Evolutionary conservation across 768 basidiomycete genomes (phyloP).

Genomic region (Xerocomellus amylosporus): DNA sequence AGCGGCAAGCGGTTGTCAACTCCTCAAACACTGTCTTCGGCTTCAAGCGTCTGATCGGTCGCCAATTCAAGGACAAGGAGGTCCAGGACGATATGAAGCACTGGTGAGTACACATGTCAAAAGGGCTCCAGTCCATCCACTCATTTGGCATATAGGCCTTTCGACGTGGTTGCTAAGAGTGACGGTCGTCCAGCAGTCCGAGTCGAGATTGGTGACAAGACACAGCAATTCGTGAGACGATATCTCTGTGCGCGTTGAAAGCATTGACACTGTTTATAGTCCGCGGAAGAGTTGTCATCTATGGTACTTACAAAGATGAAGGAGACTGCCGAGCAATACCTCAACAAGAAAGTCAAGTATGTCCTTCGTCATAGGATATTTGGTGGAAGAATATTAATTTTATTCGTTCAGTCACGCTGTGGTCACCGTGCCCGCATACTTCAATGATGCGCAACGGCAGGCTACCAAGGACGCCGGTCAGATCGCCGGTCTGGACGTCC

Average conservation of each 20-base stretch:
- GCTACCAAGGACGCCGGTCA: constrained; percentile 98
- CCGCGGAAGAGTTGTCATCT: constrained; percentile 80
- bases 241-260: not conserved
- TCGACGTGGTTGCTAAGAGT: constrained; percentile 66
- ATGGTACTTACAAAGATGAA: constrained; percentile 92
- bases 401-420: constrained; percentile 64
- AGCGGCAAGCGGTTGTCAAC: constrained; percentile 97
- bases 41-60: constrained; percentile 93
- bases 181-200: constrained; percentile 79
- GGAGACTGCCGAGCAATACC: constrained; percentile 90
- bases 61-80: constrained; percentile 89
- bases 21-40: constrained; percentile 90
- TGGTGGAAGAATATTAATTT: not conserved
- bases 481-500: constrained; percentile 95
- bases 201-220: constrained; percentile 85
- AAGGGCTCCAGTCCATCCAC: not conserved
- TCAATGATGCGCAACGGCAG: constrained; percentile 99
- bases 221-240: constrained; percentile 69
- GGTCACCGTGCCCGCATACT: constrained; percentile 96
- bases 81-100: constrained; percentile 88
- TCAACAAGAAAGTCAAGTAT: constrained; percentile 93
- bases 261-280: constrained; percentile 44
- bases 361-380: constrained; percentile 25
- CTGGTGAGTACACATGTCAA: constrained; percentile 48
- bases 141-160: constrained; percentile 55